Percentiles rank a stretch among this genome's conserved stretches.
These are phyloP conservation scores for Aspergillus hancockii DNA, from an alignment of 495 filamentous ascomycete genomes.

Conservation along the genomic window DNA sequence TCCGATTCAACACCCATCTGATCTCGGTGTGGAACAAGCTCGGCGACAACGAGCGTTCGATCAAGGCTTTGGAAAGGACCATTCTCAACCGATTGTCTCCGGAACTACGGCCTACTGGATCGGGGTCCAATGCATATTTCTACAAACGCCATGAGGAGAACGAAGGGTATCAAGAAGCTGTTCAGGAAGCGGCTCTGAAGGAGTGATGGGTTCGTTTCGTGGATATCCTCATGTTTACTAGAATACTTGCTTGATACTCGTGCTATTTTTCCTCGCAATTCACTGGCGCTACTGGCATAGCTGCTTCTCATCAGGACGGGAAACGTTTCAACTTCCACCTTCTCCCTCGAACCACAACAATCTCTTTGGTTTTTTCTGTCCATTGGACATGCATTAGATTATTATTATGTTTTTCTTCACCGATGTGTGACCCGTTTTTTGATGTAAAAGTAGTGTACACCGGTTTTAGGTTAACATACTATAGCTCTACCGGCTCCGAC, in stretches of 20 bases:
- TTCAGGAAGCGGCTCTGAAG: constrained; percentile 18
- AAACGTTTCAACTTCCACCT: background rate
- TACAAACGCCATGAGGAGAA: constrained; percentile 63
- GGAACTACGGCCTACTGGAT: constrained; percentile 60
- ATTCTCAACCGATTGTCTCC: constrained; percentile 68
- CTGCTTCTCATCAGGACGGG: background rate
- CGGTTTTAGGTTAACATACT: background rate
- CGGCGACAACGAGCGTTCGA: constrained; percentile 65
- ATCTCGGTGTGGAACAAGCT: constrained; percentile 90
- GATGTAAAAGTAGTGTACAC: constrained; percentile 9
- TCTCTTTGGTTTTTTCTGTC: background rate
- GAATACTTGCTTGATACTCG: background rate
- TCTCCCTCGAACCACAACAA: background rate
- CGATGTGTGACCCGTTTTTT: background rate
- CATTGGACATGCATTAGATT: background rate
- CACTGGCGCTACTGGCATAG: background rate
- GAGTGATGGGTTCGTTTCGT: background rate
- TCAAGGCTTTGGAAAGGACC: constrained; percentile 66
- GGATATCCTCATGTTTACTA: background rate
- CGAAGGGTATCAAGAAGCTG: constrained; percentile 48
- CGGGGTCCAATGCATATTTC: constrained; percentile 57
- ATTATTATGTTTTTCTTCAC: background rate
- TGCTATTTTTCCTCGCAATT: background rate
- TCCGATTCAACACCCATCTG: constrained; percentile 66
- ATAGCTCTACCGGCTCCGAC: constrained; percentile 18